Conservation (phyloP, 352 stramenopile genomes). For the Discostella stelligera region DNA sequence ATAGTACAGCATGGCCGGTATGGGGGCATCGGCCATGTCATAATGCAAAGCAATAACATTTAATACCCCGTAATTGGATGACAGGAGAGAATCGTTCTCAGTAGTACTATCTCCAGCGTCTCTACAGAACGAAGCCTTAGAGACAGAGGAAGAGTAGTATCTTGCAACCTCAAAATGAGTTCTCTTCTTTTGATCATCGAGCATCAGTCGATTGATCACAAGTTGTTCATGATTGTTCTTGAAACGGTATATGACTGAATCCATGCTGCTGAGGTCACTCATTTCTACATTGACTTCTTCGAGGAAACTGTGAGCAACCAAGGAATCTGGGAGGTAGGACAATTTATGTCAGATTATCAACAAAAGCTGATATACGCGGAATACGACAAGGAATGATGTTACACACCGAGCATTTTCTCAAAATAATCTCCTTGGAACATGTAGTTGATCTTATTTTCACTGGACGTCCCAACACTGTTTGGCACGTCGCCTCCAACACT, state of each 20-base stretch:
- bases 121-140: background rate
- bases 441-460: slow-evolving; percentile 26
- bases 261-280: slow-evolving; percentile 38
- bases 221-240: slow-evolving; percentile 28
- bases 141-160: slow-evolving; percentile 24
- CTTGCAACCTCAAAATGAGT: slow-evolving; percentile 36
- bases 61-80: slow-evolving; percentile 33
- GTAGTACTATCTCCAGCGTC: slow-evolving; percentile 1
- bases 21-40: slow-evolving; percentile 27
- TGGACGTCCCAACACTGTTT: slow-evolving; percentile 10
- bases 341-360: slow-evolving; percentile 2
- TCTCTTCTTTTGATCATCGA: slow-evolving; percentile 39
- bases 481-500: slow-evolving; percentile 21
- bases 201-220: slow-evolving; percentile 39
- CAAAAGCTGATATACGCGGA: background rate
- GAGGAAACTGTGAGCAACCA: slow-evolving; percentile 36
- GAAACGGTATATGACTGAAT: slow-evolving; percentile 39
- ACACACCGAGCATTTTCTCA: slow-evolving; percentile 32
- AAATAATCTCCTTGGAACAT: slow-evolving; percentile 46
- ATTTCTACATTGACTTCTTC: slow-evolving; percentile 42
- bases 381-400: background rate
- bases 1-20: slow-evolving; percentile 39
- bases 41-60: slow-evolving; percentile 38
- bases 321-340: slow-evolving; percentile 8
- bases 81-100: slow-evolving; percentile 27